Evolutionary conservation across 1,139 yeast genomes (phyloP).

Genomic region (Protomyces gravidus): DNA sequence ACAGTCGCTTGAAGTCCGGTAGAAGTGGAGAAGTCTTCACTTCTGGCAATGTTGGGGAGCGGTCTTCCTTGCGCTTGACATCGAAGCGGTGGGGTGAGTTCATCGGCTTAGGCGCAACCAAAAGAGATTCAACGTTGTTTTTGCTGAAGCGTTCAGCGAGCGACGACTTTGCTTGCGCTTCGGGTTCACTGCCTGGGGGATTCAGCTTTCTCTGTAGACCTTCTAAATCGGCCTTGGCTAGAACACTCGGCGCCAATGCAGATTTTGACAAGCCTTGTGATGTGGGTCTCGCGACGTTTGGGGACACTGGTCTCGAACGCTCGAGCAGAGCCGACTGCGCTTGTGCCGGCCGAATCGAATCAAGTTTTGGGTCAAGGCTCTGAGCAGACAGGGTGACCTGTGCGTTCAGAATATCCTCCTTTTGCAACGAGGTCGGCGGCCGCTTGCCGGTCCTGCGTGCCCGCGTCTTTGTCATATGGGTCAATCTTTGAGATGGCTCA

Average conservation of each 20-base stretch:
- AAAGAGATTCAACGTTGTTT: background rate
- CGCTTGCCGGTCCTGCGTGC: conserved; percentile 3
- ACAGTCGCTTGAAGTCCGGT: background rate
- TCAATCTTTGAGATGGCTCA: background rate
- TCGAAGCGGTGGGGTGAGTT: background rate
- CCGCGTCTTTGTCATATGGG: conserved; percentile 19
- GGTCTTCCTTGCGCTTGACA: background rate
- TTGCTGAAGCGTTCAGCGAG: background rate
- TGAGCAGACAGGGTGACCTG: background rate
- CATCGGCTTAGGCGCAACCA: background rate
- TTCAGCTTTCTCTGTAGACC: background rate
- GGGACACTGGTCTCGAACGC: background rate
- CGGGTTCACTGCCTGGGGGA: no score
- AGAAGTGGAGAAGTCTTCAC: background rate
- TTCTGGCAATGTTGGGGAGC: background rate
- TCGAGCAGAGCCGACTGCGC: no score
- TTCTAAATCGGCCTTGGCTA: background rate
- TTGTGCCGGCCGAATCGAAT: no score
- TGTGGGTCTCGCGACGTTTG: background rate
- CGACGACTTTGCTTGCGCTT: background rate
- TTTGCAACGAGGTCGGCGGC: background rate
- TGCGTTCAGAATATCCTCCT: background rate
- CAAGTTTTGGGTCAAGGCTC: background rate
- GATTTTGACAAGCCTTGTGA: no score
- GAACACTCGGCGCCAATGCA: background rate